Conservation (phyloP, 75 land plant genomes). For the Selaginella moellendorffii region DNA sequence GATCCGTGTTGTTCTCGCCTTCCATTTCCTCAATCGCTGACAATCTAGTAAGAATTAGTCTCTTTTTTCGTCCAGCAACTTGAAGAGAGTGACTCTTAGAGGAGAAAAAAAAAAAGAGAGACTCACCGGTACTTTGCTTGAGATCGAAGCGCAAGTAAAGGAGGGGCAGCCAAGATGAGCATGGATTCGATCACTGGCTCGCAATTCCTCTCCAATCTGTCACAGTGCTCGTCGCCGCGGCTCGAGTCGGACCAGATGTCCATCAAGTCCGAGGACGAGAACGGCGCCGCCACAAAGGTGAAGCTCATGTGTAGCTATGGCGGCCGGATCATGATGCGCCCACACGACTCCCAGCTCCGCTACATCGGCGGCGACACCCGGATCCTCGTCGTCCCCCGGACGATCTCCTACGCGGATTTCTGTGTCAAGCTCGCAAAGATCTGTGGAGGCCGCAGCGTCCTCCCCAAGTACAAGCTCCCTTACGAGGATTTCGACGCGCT, state of each 20-base stretch:
- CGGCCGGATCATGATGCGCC: neutral
- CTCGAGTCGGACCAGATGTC: neutral
- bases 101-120: too few relatives aligned
- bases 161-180: neutral
- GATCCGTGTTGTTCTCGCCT: too few relatives aligned
- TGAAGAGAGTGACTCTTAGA: too few relatives aligned
- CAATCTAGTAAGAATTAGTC: too few relatives aligned
- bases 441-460: neutral
- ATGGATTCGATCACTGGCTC: neutral
- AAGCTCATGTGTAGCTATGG: neutral
- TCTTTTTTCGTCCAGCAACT: too few relatives aligned
- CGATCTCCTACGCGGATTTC: neutral
- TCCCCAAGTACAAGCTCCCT: neutral
- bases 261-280: slow-evolving; percentile 1
- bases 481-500: neutral
- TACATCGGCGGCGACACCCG: neutral
- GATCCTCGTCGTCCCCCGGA: neutral
- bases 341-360: neutral
- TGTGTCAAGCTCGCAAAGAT: neutral
- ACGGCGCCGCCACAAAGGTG: neutral
- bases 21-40: too few relatives aligned
- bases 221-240: neutral
- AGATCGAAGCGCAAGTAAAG: too few relatives aligned
- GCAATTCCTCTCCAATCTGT: neutral
- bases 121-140: too few relatives aligned